Conservation (phyloP, 306 rosid genomes). For the Vigna radiata region DNA sequence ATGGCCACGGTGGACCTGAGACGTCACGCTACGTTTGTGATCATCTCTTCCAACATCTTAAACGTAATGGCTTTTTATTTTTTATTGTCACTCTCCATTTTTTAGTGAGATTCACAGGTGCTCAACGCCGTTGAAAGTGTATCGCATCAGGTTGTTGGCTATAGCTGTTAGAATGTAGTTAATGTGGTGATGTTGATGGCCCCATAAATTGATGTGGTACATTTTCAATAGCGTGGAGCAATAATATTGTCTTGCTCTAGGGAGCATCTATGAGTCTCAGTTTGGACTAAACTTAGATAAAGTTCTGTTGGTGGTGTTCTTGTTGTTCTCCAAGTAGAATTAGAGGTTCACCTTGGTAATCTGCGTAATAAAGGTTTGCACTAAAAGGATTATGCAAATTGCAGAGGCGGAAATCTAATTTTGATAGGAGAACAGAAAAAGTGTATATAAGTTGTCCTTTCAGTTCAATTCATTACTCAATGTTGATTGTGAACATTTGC, state of each 20-base stretch:
- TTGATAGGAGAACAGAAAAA: background rate
- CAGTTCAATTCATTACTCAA: background rate
- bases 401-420: background rate
- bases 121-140: constrained; percentile 2
- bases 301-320: background rate
- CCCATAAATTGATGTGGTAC: constrained; percentile 17
- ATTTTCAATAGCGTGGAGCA: constrained; percentile 21
- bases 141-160: background rate
- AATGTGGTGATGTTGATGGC: constrained; percentile 4
- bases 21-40: constrained; percentile 84
- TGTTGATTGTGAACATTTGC: constrained; percentile 30
- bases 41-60: constrained; percentile 78
- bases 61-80: constrained; percentile 53
- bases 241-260: constrained; percentile 20
- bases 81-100: background rate
- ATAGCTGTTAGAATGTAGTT: background rate
- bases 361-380: background rate
- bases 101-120: constrained; percentile 21
- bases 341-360: background rate
- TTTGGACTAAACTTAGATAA: background rate
- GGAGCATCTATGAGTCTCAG: background rate
- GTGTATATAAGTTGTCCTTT: background rate
- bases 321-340: background rate
- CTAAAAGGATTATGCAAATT: background rate
- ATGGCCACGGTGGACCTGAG: constrained; percentile 98